phyloP scores from a whole-genome alignment of 2,329 filamentous ascomycete genomes.

The Trichophyton verrucosum region DNA sequence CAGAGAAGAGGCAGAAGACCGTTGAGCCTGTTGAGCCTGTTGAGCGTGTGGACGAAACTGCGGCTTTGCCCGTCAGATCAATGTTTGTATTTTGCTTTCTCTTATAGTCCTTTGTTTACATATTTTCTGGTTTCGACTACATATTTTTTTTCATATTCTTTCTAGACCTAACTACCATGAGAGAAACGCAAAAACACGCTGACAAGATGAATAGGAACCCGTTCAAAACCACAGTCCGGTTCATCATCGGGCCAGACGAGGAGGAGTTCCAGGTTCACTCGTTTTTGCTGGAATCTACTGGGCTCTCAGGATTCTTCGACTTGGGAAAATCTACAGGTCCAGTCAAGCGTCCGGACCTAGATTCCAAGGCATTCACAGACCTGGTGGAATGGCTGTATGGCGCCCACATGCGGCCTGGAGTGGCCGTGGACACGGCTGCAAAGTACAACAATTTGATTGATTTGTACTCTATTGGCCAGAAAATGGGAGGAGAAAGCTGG shows the following conservation, averaged over 20 bases:
- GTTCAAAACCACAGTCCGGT: background rate
- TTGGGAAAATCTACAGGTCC: background rate
- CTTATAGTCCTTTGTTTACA: too few species aligned
- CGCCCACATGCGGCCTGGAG: background rate
- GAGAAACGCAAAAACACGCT: background rate
- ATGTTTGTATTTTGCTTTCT: background rate
- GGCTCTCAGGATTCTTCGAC: background rate
- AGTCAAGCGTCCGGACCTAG: constrained; percentile 1
- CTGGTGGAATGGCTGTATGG: constrained; percentile 7
- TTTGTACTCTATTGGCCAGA: constrained; percentile 6
- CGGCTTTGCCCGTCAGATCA: background rate
- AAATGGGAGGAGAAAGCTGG: background rate
- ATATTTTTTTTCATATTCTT: background rate
- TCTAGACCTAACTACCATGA: background rate
- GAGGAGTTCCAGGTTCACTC: constrained; percentile 7
- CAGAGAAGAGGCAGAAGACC: background rate
- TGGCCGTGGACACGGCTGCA: background rate
- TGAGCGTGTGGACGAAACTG: background rate
- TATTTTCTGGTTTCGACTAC: too few species aligned
- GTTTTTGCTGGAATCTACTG: background rate
- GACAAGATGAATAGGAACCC: background rate
- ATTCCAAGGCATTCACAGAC: constrained; percentile 3
- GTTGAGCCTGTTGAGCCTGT: background rate
- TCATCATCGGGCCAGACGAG: constrained; percentile 5
- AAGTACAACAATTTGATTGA: background rate